Evolutionary conservation across 306 rosid genomes (phyloP), one percentile per base, ranked within the genome.

Genomic region (Hippophae tibetana): DNA sequence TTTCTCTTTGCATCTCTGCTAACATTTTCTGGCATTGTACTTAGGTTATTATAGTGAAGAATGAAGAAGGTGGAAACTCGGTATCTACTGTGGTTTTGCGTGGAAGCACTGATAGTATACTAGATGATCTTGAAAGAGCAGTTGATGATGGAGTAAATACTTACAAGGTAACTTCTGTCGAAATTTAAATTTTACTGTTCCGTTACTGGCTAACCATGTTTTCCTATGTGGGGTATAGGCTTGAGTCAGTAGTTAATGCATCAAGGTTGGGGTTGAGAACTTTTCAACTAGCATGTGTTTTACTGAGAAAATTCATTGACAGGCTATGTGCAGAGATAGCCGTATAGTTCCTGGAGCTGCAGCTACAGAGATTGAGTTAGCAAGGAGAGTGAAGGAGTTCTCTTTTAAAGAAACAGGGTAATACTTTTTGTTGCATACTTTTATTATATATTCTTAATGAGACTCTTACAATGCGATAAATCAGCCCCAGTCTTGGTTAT

Each of bases 251-350:
- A 52, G 23, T 9, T 62, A 5, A 31, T 31, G 38, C 38, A 31
- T 31, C 38, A 31, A 31, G 38, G 60, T 60, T 54, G 13, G 1
- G 8, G 6, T 26, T 31, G 10, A 3, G 10, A 55, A 61, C 43
- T 67, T 61, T 42, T 50, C 58, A 42, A 42, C 23, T 58, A 68
- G 48, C 56, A 27, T 66, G 31, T 60, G 58, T 47, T 60, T 44
- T 47, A 6, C 47, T 26, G 42, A 65, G 66, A 48, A 63, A 59
- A 72, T 65, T 71, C 27, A 47, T 57, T 70, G 38, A 69, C 63
- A 92, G 96, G 96, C 98, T 48, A 87, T 87, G 96, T 89, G 96
- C 65, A 81, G 80, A 77, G 95, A 92, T 64, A 92, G 98, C 76
- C 89, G 98, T 9, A 75, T 57, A 43, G 87, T 92, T 66, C 93